phyloP scores from a whole-genome alignment of 1,284 basidiomycete species.

The Rhodotorula sp. region DNA sequence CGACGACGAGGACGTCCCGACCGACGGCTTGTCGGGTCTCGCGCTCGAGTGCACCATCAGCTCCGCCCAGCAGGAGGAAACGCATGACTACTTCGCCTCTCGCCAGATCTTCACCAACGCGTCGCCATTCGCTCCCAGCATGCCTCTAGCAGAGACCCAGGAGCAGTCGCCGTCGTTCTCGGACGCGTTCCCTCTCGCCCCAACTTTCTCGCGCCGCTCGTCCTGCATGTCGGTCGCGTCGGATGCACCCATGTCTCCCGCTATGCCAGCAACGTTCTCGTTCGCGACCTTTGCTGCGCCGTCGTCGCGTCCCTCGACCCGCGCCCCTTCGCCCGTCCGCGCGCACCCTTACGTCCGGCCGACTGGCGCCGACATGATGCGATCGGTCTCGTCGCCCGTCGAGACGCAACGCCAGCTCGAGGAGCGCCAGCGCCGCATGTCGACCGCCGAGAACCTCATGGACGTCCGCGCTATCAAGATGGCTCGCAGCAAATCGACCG shows the following conservation, averaged over 20 bases:
- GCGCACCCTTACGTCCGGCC: conserved; percentile 1
- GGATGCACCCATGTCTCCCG: conserved; percentile 1
- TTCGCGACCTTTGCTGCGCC: conserved; percentile 12
- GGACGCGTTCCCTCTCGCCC: conserved; percentile 1
- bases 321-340: conserved; percentile 5
- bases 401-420: conserved; percentile 32
- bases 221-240: conserved; percentile 5
- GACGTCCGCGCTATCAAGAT: conserved; percentile 29
- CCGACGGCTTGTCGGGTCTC: conserved; percentile 2
- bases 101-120: conserved; percentile 16
- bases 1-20: conserved; percentile 4
- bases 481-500: conserved; percentile 23
- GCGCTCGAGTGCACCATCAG: not conserved
- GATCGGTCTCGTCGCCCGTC: conserved; percentile 34
- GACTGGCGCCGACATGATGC: conserved; percentile 19
- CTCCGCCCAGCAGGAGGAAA: conserved; percentile 10
- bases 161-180: conserved; percentile 6
- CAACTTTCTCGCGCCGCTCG: conserved; percentile 14
- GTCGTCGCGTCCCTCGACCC: not conserved
- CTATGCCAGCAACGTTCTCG: conserved; percentile 19
- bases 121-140: conserved; percentile 11
- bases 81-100: conserved; percentile 29
- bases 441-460: conserved; percentile 15
- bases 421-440: conserved; percentile 19
- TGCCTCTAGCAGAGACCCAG: not conserved